Base-by-base conservation (phyloP, 2,329 filamentous ascomycete species). In the Pseudogymnoascus sp. region DNA sequence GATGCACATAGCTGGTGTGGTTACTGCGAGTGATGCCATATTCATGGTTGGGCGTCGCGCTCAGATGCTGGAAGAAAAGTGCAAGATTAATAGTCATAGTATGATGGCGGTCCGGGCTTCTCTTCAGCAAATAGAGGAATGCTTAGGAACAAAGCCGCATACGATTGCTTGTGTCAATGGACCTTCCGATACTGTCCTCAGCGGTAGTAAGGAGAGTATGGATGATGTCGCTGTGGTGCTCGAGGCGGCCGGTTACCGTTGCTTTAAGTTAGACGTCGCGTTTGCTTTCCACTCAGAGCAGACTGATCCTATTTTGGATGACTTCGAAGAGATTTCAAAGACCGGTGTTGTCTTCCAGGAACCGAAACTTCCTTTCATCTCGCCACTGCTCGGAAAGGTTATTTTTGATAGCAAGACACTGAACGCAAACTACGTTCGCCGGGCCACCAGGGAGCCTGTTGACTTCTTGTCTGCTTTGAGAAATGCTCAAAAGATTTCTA, bases 101-200 rank as follows among this genome's bases (percentile, higher is more conserved):
- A 89, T 89, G 86, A 72, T 88, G 25, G 82, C 82, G 12, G 82
- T 87, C 0, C 70, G 71, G 4, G 74, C 70, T 0, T 69, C 73
- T 0, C 75, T 79, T 7, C 78, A 84, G 16, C 77, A 80, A 3
- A 83, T 85, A 64, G 63, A n/a, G 37, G 63, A 64, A 66, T 78
- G 75, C 53, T 78, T 82, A 21, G 80, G 80, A 60, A 73, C 73
- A 62, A 78, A 78, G 67, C 78, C 78, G 14, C 21, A 56, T 34
- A 67, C 73, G 3, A 72, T 78, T 61, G 88, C 90, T 14, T 95
- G 90, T 76, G 82, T 91, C 73, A 95, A 95, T 69, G 85, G 87
- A 0, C 86, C 87, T 0, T 80, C 85, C 59, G 89, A 91, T 71
- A 91, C 86, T 11, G 90, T 95, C 1, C 79, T 93, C 14, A 84